A percentile compares a stretch with the other conserved stretches of the same genome.
phyloP scores from a whole-genome alignment of 2,329 filamentous ascomycete species.

The Metarhizium sp. region DNA sequence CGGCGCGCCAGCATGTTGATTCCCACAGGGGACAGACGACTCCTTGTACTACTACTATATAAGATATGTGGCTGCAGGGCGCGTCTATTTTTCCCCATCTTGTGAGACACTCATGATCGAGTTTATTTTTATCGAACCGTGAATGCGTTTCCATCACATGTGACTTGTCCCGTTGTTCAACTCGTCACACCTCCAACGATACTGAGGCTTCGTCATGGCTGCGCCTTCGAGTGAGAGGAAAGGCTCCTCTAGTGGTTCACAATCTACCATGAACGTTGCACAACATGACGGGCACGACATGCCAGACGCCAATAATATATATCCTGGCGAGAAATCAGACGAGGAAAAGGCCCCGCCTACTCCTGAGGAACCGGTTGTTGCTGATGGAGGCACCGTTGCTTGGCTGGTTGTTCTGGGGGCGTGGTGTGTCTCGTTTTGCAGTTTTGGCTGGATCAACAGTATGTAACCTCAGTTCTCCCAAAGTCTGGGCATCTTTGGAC shows the following conservation, averaged over 20 bases:
- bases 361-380: conserved; percentile 1
- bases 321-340: background rate
- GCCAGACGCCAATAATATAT: background rate
- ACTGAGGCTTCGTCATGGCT: background rate
- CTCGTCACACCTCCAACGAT: background rate
- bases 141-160: too few relatives aligned
- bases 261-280: background rate
- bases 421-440: conserved; percentile 22
- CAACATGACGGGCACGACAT: background rate
- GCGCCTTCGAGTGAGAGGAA: background rate
- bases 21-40: too few relatives aligned
- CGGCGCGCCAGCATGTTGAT: too few relatives aligned
- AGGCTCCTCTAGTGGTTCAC: background rate
- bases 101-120: background rate
- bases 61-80: background rate
- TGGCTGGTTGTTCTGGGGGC: conserved; percentile 22
- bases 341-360: background rate
- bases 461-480: background rate
- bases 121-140: background rate
- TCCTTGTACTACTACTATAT: background rate
- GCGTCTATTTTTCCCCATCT: background rate
- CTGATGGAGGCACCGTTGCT: conserved; percentile 15
- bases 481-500: background rate
- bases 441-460: conserved; percentile 21
- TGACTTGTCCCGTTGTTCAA: background rate